Conservation (phyloP, 2,329 filamentous ascomycete species). For the Colletotrichum higginsianum region DNA sequence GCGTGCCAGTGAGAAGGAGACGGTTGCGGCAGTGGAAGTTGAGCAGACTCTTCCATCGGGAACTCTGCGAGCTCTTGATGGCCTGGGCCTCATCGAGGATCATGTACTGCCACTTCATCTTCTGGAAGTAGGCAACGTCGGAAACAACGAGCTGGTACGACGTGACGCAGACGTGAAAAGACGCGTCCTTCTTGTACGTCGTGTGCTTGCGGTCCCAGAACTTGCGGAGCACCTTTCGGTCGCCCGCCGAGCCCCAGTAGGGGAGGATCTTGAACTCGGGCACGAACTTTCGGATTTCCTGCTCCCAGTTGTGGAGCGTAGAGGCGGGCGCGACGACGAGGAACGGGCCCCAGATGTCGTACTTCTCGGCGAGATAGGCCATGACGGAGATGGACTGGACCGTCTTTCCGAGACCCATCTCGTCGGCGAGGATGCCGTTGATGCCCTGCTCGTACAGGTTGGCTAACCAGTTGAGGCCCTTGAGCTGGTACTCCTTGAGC, state of each 20-base stretch:
- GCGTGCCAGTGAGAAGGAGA: constrained; percentile 93
- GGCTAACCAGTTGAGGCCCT: constrained; percentile 99
- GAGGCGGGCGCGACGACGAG: constrained; percentile 96
- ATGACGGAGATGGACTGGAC: constrained; percentile 99
- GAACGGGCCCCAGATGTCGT: constrained; percentile 99
- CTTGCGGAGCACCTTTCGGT: constrained; percentile 96
- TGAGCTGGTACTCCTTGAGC: constrained; percentile 98
- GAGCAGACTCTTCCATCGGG: constrained; percentile 95
- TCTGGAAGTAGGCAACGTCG: constrained; percentile 97
- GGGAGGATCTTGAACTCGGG: constrained; percentile 95
- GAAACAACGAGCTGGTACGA: constrained; percentile 98
- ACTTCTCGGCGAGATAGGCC: constrained; percentile 96
- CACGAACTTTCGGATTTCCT: constrained; percentile 96
- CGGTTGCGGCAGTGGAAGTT: constrained; percentile 97
- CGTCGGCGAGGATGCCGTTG: constrained; percentile 98
- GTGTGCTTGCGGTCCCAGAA: constrained; percentile 99
- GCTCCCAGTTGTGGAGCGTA: constrained; percentile 99
- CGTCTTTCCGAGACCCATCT: constrained; percentile 99
- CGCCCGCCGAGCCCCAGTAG: constrained; percentile 96
- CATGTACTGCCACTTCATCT: constrained; percentile 99
- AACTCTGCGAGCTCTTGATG: constrained; percentile 98
- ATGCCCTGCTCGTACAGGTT: constrained; percentile 99
- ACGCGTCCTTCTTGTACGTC: constrained; percentile 92
- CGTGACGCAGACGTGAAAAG: constrained; percentile 96
- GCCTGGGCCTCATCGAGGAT: constrained; percentile 98